Conservation (phyloP, 768 basidiomycete genomes). For the Rhizopogon roseolus region DNA sequence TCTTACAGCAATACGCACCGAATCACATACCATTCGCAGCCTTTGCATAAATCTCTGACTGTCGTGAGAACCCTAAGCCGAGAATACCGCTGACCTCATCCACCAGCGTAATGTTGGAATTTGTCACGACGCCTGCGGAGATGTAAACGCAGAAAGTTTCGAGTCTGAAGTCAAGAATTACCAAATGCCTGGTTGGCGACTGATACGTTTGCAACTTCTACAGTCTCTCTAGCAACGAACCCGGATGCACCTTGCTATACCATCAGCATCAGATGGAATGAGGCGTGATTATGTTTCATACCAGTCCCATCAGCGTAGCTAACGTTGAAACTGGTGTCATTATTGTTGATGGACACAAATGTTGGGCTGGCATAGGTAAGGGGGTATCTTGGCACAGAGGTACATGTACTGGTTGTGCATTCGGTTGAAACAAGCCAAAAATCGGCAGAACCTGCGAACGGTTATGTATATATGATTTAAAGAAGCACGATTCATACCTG, state of each 20-base stretch:
- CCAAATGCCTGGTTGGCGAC: constrained; percentile 63
- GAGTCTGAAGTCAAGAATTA: constrained; percentile 26
- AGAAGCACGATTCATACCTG: constrained; percentile 46
- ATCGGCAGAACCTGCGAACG: constrained; percentile 32
- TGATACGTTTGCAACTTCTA: constrained; percentile 57
- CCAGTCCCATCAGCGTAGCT: constrained; percentile 68
- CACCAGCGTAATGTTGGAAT: constrained; percentile 56
- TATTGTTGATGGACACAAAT: constrained; percentile 56
- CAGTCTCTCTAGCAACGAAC: constrained; percentile 63
- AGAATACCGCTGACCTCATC: constrained; percentile 68
- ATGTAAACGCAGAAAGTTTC: background rate
- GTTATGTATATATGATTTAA: background rate
- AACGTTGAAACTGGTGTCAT: constrained; percentile 53
- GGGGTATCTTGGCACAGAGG: constrained; percentile 63
- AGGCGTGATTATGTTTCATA: constrained; percentile 29
- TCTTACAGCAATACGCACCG: background rate
- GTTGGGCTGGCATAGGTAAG: constrained; percentile 61
- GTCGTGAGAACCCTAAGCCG: constrained; percentile 71
- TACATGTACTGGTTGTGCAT: constrained; percentile 54
- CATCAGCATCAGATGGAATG: background rate
- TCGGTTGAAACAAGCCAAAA: constrained; percentile 66
- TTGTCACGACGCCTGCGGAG: constrained; percentile 50
- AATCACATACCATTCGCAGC: constrained; percentile 44
- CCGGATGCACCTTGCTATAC: constrained; percentile 52
- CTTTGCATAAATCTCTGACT: constrained; percentile 52